phyloP scores from a whole-genome alignment of 2,329 filamentous ascomycete species.

The Aureobasidium zeae region DNA sequence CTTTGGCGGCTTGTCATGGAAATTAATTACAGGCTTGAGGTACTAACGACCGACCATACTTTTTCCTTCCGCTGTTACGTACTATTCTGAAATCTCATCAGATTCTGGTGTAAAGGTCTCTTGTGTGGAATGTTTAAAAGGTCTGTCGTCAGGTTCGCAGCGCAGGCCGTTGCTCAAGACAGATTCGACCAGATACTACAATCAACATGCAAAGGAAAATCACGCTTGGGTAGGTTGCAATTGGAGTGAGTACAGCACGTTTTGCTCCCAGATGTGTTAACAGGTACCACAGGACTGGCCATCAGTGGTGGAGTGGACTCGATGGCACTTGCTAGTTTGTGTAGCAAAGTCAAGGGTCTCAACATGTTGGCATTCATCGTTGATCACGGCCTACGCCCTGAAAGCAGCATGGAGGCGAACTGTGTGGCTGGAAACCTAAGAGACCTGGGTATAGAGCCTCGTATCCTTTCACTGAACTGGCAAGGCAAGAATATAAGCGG shows the following conservation, averaged over 20 bases:
- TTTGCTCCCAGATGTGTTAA: not conserved
- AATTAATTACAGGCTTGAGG: too few species aligned
- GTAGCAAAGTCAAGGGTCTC: slow-evolving; percentile 35
- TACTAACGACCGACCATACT: too few species aligned
- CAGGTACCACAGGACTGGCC: slow-evolving; percentile 47
- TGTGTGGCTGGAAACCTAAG: slow-evolving; percentile 40
- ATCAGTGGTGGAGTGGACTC: slow-evolving; percentile 92
- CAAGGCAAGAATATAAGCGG: slow-evolving; percentile 30
- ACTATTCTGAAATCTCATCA: not conserved
- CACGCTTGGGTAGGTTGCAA: not conserved
- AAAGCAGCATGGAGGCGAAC: slow-evolving; percentile 46
- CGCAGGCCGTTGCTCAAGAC: not conserved
- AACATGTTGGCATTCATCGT: slow-evolving; percentile 46
- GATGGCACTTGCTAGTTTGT: slow-evolving; percentile 84
- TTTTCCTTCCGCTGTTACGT: not conserved
- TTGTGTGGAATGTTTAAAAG: slow-evolving; percentile 1
- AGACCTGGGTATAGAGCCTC: slow-evolving; percentile 31
- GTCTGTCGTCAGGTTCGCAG: not conserved
- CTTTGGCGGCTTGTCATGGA: too few species aligned
- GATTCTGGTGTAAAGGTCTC: not conserved
- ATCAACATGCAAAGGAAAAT: not conserved
- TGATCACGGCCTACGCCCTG: slow-evolving; percentile 49
- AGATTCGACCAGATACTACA: not conserved
- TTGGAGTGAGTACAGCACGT: too few species aligned
- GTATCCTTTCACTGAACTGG: slow-evolving; percentile 32